phyloP scores from a whole-genome alignment of 2,329 filamentous ascomycete genomes.

The Apiospora rasikravindrae region DNA sequence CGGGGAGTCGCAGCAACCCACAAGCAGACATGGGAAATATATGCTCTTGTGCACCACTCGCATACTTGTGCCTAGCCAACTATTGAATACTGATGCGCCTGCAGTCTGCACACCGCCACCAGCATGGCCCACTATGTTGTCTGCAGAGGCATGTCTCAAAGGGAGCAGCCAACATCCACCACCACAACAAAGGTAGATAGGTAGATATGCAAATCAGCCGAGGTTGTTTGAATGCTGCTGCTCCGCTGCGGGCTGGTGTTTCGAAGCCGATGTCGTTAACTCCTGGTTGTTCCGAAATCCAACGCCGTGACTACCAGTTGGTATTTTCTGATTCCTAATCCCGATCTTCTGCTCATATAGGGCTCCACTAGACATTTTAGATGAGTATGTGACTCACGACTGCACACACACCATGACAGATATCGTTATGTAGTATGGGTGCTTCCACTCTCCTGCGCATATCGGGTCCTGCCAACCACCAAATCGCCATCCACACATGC shows the following conservation, averaged over 20 bases:
- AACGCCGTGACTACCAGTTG: neutral
- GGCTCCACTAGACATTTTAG: neutral
- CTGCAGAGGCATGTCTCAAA: neutral
- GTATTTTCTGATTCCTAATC: neutral
- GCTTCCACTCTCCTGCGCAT: neutral
- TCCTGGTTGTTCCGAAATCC: neutral
- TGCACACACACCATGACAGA: neutral
- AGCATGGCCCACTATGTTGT: neutral
- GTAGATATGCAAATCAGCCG: neutral
- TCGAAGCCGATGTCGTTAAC: neutral
- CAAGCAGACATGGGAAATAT: neutral
- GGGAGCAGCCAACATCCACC: too few species aligned
- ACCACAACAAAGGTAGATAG: too few species aligned
- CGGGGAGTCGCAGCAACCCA: conserved; percentile 7
- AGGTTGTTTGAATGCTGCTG: neutral
- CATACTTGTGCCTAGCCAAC: neutral
- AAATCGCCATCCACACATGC: neutral
- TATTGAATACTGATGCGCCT: neutral
- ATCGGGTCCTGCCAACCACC: neutral
- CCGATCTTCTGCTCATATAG: neutral
- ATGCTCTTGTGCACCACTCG: neutral
- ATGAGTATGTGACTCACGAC: neutral
- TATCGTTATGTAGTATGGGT: neutral
- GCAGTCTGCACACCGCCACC: neutral
- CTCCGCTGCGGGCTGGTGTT: neutral